Evolutionary conservation across 441 rosid species (phyloP).

Genomic region (Populus hybrid): DNA sequence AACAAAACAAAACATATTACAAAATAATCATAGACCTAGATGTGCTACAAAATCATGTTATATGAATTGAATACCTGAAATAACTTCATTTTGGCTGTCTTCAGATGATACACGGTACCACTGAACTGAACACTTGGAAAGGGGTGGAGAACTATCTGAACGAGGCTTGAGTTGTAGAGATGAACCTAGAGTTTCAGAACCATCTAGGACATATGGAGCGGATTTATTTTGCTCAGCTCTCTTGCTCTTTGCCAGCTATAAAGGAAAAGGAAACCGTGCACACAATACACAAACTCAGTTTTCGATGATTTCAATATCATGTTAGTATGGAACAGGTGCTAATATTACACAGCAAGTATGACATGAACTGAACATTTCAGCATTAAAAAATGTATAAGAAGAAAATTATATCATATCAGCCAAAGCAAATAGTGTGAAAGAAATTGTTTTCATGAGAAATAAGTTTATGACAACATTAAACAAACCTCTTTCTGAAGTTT

Average conservation of each 20-base stretch:
- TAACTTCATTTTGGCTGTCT: constrained; percentile 60
- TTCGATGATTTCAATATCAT: too few relatives aligned
- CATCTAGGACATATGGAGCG: constrained; percentile 55
- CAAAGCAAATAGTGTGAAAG: not conserved
- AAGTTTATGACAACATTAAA: not conserved
- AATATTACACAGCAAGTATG: not conserved
- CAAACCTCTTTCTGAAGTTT: constrained; percentile 85
- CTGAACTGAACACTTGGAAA: constrained; percentile 75
- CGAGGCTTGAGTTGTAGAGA: constrained; percentile 50
- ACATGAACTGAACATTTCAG: too few relatives aligned
- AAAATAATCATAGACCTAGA: constrained; percentile 1
- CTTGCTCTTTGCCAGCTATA: constrained; percentile 73
- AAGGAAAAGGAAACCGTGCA: not conserved
- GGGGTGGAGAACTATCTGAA: constrained; percentile 44
- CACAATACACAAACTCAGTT: too few relatives aligned
- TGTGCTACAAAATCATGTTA: not conserved
- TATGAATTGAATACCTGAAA: constrained; percentile 51
- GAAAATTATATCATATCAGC: not conserved
- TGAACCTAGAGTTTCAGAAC: constrained; percentile 79
- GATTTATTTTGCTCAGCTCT: constrained; percentile 69
- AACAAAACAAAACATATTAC: not conserved
- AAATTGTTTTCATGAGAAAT: not conserved
- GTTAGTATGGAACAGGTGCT: too few relatives aligned
- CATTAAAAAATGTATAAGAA: not conserved
- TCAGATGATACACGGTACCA: constrained; percentile 81